phyloP scores from a whole-genome alignment of 2,329 filamentous ascomycete species.

The Aspergillus ruber region DNA sequence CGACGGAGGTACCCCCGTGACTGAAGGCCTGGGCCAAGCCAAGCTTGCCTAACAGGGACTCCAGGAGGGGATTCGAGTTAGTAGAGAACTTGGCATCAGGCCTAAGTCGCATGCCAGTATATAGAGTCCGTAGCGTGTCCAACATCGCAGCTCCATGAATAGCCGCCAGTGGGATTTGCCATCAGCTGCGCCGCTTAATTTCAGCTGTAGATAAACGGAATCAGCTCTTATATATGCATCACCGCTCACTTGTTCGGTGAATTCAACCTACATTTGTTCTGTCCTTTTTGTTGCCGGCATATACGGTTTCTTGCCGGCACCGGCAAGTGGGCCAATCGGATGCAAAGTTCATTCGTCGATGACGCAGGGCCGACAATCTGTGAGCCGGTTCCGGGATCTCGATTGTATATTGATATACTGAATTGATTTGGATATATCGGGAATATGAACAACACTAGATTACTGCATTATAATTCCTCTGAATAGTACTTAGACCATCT shows the following conservation, averaged over 20 bases:
- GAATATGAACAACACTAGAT: too few relatives aligned
- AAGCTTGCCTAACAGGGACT: neutral
- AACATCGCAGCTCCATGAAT: too few relatives aligned
- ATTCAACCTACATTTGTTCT: neutral
- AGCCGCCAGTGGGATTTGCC: too few relatives aligned
- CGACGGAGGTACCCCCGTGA: too few relatives aligned
- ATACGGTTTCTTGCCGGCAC: neutral
- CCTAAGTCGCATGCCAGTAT: neutral
- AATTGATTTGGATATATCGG: too few relatives aligned
- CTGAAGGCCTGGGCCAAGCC: neutral
- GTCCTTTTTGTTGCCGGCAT: neutral
- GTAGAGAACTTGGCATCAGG: neutral
- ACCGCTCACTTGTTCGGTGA: neutral
- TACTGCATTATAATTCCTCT: neutral
- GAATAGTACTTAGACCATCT: neutral
- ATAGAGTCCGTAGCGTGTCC: too few relatives aligned
- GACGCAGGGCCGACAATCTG: neutral
- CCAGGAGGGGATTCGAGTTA: neutral
- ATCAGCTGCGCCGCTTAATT: too few relatives aligned
- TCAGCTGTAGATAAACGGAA: too few relatives aligned
- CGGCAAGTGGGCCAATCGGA: neutral
- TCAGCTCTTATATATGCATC: too few relatives aligned
- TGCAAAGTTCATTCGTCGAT: neutral
- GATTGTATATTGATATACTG: neutral
- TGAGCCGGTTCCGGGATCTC: neutral